These are phyloP conservation scores for Trametes sp. DNA, from an alignment of 1,284 basidiomycete species.

Conservation along the genomic window DNA sequence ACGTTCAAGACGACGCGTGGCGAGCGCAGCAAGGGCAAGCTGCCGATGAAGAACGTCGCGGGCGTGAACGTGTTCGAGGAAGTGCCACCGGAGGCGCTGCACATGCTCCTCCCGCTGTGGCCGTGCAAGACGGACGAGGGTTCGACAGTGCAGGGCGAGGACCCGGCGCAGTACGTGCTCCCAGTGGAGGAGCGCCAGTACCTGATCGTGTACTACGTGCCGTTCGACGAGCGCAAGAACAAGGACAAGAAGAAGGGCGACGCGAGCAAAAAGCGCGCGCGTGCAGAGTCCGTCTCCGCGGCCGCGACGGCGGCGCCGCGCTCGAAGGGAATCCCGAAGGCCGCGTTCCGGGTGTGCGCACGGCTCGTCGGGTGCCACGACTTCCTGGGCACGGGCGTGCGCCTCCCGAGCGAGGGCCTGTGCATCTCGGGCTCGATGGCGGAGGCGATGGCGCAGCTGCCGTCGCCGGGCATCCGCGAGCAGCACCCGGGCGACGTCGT, in stretches of 20 bases:
- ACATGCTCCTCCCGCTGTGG: constrained; percentile 86
- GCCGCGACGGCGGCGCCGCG: constrained; percentile 41
- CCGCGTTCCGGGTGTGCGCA: constrained; percentile 71
- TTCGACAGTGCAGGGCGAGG: constrained; percentile 38
- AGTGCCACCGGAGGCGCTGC: constrained; percentile 71
- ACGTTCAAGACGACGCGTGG: constrained; percentile 46
- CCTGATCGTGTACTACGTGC: constrained; percentile 76
- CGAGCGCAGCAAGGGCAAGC: constrained; percentile 43
- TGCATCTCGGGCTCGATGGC: constrained; percentile 67
- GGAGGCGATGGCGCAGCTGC: constrained; percentile 59
- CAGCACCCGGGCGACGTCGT: constrained; percentile 47
- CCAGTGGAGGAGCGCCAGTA: constrained; percentile 67
- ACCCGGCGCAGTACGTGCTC: constrained; percentile 47
- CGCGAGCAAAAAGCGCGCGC: constrained; percentile 45
- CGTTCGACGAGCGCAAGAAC: constrained; percentile 46
- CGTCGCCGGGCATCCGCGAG: constrained; percentile 43
- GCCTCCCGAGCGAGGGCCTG: constrained; percentile 74
- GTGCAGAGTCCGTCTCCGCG: constrained; percentile 42
- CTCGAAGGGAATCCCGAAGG: constrained; percentile 55
- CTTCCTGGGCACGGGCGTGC: constrained; percentile 72
- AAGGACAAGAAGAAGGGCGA: constrained; percentile 43
- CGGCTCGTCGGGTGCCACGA: constrained; percentile 73
- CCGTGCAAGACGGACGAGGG: constrained; percentile 70
- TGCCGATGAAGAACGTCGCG: constrained; percentile 36
- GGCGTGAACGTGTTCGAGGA: constrained; percentile 62